Conservation (phyloP, 805 yeast genomes). For the Kazachstania bromeliacearum region DNA sequence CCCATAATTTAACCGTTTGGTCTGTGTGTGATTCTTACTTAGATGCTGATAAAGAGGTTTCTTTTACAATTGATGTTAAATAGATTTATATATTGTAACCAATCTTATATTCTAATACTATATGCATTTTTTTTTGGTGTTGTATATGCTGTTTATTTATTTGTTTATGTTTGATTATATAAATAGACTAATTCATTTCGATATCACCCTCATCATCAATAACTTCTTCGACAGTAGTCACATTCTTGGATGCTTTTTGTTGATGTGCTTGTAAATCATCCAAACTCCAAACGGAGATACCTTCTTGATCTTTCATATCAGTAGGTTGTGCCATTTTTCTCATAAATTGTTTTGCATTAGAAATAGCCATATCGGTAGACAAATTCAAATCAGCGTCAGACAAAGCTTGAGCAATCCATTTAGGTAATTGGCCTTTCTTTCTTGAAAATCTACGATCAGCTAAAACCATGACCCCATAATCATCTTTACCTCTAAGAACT, state of each 20-base stretch:
- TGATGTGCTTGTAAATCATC: slow-evolving; percentile 58
- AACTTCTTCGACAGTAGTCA: not conserved
- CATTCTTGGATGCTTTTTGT: slow-evolving; percentile 7
- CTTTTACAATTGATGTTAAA: slow-evolving; percentile 40
- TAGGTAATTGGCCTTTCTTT: slow-evolving; percentile 82
- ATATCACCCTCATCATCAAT: slow-evolving; percentile 20
- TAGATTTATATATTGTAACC: slow-evolving; percentile 10
- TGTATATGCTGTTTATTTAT: not conserved
- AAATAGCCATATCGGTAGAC: slow-evolving; percentile 95
- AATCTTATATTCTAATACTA: not conserved
- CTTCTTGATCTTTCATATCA: slow-evolving; percentile 82
- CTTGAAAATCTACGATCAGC: slow-evolving; percentile 90
- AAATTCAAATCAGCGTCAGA: slow-evolving; percentile 84
- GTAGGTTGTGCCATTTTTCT: slow-evolving; percentile 92
- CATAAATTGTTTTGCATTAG: slow-evolving; percentile 85
- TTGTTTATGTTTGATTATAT: not conserved
- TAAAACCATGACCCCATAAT: slow-evolving; percentile 95
- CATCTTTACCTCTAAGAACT: slow-evolving; percentile 95
- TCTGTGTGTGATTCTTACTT: slow-evolving; percentile 83
- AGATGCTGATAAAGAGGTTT: slow-evolving; percentile 85
- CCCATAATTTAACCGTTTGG: slow-evolving; percentile 61
- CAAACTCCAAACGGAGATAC: slow-evolving; percentile 85
- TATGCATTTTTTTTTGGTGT: not conserved
- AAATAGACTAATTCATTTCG: slow-evolving; percentile 8
- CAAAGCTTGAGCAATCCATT: slow-evolving; percentile 93